Conservation (phyloP, 441 rosid species). For the Bruguiera hainesii region DNA sequence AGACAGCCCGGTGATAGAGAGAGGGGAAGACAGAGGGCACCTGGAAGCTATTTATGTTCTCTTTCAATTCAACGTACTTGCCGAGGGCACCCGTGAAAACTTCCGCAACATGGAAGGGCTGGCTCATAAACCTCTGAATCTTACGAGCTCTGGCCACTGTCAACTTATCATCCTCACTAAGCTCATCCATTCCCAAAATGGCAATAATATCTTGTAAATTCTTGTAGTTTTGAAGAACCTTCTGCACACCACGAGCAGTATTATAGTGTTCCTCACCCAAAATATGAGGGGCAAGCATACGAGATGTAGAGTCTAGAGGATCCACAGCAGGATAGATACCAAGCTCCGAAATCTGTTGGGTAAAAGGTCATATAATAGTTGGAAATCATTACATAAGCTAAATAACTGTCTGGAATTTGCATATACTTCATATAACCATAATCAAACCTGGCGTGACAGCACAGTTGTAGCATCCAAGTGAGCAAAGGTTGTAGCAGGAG, state of each 20-base stretch:
- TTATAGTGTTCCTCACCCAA: slow-evolving; percentile 93
- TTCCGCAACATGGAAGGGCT: slow-evolving; percentile 98
- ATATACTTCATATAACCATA: slow-evolving; percentile 4
- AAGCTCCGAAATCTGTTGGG: slow-evolving; percentile 78
- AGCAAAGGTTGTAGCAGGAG: slow-evolving; percentile 97
- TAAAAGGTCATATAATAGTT: background rate
- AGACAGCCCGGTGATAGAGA: background rate
- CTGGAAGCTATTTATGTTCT: slow-evolving; percentile 90
- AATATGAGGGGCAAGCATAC: slow-evolving; percentile 95
- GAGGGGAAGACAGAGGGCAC: slow-evolving; percentile 23
- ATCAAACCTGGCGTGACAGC: slow-evolving; percentile 80
- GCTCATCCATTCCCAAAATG: slow-evolving; percentile 97
- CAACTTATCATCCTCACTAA: slow-evolving; percentile 94
- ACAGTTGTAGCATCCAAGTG: slow-evolving; percentile 99
- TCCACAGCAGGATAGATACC: slow-evolving; percentile 99
- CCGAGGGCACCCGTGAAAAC: slow-evolving; percentile 97
- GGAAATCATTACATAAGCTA: background rate
- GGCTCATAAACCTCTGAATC: slow-evolving; percentile 91
- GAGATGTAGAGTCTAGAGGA: slow-evolving; percentile 96
- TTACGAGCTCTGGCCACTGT: slow-evolving; percentile 98
- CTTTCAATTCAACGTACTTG: slow-evolving; percentile 91
- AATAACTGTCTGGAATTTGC: background rate
- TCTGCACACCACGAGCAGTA: slow-evolving; percentile 96
- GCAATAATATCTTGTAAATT: slow-evolving; percentile 97
- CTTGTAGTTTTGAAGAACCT: slow-evolving; percentile 95